These are phyloP conservation scores for Hypoxylon fragiforme DNA, from an alignment of 495 filamentous ascomycete genomes.

Conservation along the genomic window DNA sequence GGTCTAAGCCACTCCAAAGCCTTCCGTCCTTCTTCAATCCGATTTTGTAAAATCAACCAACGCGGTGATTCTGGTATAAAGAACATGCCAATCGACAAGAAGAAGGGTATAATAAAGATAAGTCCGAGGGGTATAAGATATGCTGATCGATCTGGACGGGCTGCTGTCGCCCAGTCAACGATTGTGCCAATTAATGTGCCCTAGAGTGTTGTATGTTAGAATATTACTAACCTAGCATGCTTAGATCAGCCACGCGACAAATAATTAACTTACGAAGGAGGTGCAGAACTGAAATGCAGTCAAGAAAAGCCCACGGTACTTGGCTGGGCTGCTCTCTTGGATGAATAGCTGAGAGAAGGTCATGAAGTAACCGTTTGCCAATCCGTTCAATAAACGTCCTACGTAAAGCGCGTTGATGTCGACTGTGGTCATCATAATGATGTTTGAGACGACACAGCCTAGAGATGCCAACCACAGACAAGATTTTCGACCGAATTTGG, in stretches of 20 bases:
- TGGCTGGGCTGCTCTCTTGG: slow-evolving; percentile 47
- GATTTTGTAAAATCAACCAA: slow-evolving; percentile 54
- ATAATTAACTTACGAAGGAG: slow-evolving; percentile 30
- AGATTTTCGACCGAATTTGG: slow-evolving; percentile 44
- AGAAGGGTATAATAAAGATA: slow-evolving; percentile 50
- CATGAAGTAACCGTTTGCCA: slow-evolving; percentile 52
- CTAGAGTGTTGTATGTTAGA: slow-evolving; percentile 6
- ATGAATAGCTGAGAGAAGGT: slow-evolving; percentile 54
- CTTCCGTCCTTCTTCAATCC: slow-evolving; percentile 47
- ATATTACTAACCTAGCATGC: too few relatives aligned
- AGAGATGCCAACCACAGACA: slow-evolving; percentile 45
- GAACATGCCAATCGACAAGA: slow-evolving; percentile 48
- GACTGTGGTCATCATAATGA: slow-evolving; percentile 53
- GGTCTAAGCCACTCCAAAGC: slow-evolving; percentile 48
- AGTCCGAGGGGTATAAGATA: slow-evolving; percentile 56
- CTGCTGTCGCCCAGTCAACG: slow-evolving; percentile 53
- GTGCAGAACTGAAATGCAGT: slow-evolving; percentile 30
- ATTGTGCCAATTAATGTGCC: slow-evolving; percentile 57
- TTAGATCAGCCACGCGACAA: neutral
- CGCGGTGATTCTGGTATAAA: slow-evolving; percentile 59
- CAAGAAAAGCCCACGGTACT: slow-evolving; percentile 44
- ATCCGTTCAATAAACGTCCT: slow-evolving; percentile 49
- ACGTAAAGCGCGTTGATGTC: slow-evolving; percentile 50
- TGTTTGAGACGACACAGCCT: slow-evolving; percentile 44
- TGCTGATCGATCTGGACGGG: slow-evolving; percentile 41